phyloP scores from a whole-genome alignment of 2,329 filamentous ascomycete species.

The Fusarium siculi region DNA sequence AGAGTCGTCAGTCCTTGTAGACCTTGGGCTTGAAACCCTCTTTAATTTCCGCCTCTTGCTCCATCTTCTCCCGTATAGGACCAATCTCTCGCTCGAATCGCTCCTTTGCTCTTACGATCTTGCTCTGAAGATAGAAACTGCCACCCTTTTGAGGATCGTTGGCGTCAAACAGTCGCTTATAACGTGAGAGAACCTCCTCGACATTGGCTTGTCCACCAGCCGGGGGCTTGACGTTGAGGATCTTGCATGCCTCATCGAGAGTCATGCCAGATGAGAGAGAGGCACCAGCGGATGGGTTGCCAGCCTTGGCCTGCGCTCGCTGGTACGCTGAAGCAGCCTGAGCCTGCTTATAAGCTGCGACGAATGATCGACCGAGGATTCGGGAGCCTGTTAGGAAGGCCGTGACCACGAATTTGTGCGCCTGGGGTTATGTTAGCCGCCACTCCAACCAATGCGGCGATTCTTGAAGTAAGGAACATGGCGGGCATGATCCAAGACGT shows the following conservation, averaged over 20 bases:
- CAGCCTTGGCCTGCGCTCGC: slow-evolving; percentile 73
- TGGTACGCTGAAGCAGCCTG: slow-evolving; percentile 86
- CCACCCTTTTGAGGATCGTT: slow-evolving; percentile 97
- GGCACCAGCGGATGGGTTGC: slow-evolving; percentile 65
- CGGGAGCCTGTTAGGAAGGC: slow-evolving; percentile 91
- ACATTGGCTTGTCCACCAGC: slow-evolving; percentile 77
- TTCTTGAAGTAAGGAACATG: slow-evolving; percentile 22
- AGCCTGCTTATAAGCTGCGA: slow-evolving; percentile 95
- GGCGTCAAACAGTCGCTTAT: slow-evolving; percentile 93
- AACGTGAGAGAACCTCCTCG: slow-evolving; percentile 83
- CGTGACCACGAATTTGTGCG: slow-evolving; percentile 88
- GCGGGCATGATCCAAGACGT: slow-evolving; percentile 5
- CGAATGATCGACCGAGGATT: slow-evolving; percentile 91
- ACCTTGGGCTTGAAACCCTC: slow-evolving; percentile 95
- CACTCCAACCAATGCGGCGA: slow-evolving; percentile 11
- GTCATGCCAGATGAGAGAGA: slow-evolving; percentile 77
- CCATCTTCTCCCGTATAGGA: slow-evolving; percentile 75
- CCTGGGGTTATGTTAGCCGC: slow-evolving; percentile 62
- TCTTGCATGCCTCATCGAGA: slow-evolving; percentile 95
- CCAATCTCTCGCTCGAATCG: slow-evolving; percentile 88
- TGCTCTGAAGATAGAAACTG: slow-evolving; percentile 98
- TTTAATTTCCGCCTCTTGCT: slow-evolving; percentile 80
- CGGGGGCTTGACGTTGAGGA: slow-evolving; percentile 93
- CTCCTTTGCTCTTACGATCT: slow-evolving; percentile 90
- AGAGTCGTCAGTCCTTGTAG: slow-evolving; percentile 77